Conservation (phyloP, 179 eudicot species). For the Sideroxylon spinosum region DNA sequence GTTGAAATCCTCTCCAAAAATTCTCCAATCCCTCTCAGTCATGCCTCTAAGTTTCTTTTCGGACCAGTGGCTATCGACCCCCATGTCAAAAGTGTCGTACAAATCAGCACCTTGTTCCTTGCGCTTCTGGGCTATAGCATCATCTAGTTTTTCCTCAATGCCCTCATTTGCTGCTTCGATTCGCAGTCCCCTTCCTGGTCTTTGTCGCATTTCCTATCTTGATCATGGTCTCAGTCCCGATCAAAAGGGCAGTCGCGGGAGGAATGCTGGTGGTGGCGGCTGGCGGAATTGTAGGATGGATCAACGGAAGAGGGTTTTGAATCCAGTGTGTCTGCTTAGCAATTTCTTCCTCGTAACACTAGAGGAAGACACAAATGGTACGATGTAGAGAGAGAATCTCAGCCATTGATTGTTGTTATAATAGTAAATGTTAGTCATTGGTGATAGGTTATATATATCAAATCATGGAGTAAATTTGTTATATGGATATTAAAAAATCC, state of each 20-base stretch:
- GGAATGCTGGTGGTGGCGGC: slow-evolving; percentile 15
- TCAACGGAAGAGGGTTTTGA: slow-evolving; percentile 17
- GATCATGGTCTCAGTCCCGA: slow-evolving; percentile 19
- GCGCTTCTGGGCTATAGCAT: slow-evolving; percentile 57
- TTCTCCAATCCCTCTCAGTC: slow-evolving; percentile 93
- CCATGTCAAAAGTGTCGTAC: slow-evolving; percentile 77
- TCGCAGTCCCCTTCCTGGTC: slow-evolving; percentile 42
- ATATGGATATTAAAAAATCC: too few species aligned
- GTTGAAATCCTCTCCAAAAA: slow-evolving; percentile 81
- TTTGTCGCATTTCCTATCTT: slow-evolving; percentile 34
- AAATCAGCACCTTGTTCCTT: slow-evolving; percentile 70
- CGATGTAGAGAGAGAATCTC: too few species aligned
- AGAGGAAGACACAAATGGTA: too few species aligned
- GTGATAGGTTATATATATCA: too few species aligned
- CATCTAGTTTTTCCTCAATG: slow-evolving; percentile 58
- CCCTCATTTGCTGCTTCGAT: slow-evolving; percentile 55
- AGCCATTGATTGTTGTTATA: too few species aligned
- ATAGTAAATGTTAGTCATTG: too few species aligned
- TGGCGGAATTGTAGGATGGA: slow-evolving; percentile 4
- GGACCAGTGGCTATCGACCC: slow-evolving; percentile 85
- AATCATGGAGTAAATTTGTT: too few species aligned
- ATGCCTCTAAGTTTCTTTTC: slow-evolving; percentile 89
- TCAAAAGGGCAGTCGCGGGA: slow-evolving; percentile 17
- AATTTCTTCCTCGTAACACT: slow-evolving; percentile 47
- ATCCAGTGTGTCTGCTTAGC: slow-evolving; percentile 50